Evolutionary conservation across 1,284 basidiomycete species (phyloP).

Genomic region (Cutaneotrichosporon dermatis): DNA sequence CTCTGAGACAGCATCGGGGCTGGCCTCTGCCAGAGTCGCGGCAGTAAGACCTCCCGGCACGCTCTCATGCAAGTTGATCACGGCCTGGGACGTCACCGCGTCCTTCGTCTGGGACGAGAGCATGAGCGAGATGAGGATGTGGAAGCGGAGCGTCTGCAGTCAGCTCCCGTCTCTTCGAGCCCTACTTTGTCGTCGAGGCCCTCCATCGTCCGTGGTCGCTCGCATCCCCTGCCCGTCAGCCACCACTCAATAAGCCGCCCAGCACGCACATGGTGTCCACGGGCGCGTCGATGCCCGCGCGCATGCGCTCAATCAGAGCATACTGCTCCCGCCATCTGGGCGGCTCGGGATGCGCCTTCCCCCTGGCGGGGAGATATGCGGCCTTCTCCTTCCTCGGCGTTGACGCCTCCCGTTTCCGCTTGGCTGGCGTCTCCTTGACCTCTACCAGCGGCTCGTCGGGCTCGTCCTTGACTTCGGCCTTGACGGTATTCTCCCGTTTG

Average conservation of each 20-base stretch:
- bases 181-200: slow-evolving; percentile 64
- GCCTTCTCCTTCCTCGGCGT: slow-evolving; percentile 37
- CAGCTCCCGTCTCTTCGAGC: slow-evolving; percentile 11
- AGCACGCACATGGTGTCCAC: slow-evolving; percentile 79
- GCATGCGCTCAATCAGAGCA: slow-evolving; percentile 70
- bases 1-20: slow-evolving; percentile 60
- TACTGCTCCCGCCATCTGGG: slow-evolving; percentile 70
- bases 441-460: not conserved
- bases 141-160: slow-evolving; percentile 66
- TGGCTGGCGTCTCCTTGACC: slow-evolving; percentile 7
- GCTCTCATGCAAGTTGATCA: slow-evolving; percentile 65
- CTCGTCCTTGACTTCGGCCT: slow-evolving; percentile 10
- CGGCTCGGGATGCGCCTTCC: slow-evolving; percentile 67
- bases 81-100: slow-evolving; percentile 78
- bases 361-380: slow-evolving; percentile 52
- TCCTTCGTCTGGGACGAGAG: slow-evolving; percentile 92
- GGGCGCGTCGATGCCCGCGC: slow-evolving; percentile 66
- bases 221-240: slow-evolving; percentile 30
- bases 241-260: too few species aligned
- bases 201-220: slow-evolving; percentile 28
- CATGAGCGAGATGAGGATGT: slow-evolving; percentile 89
- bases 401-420: not conserved
- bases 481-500: slow-evolving; percentile 10
- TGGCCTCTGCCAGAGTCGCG: slow-evolving; percentile 63
- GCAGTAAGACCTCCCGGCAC: slow-evolving; percentile 75